These are phyloP conservation scores for Closterium sp. DNA, from an alignment of 139 green algal genomes.

Conservation along the genomic window DNA sequence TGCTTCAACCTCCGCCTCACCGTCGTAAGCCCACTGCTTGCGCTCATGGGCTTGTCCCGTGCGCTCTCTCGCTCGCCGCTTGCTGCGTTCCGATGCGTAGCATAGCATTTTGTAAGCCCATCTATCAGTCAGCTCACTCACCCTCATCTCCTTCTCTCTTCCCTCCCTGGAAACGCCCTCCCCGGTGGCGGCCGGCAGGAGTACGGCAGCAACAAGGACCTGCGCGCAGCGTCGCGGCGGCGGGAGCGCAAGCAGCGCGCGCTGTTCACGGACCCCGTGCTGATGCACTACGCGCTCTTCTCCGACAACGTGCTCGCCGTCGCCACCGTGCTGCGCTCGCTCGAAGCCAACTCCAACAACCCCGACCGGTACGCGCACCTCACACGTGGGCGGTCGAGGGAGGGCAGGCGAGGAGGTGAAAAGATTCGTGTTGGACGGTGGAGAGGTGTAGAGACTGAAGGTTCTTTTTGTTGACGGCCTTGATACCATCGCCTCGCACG, in stretches of 20 bases:
- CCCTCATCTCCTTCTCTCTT: not conserved
- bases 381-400: too few relatives aligned
- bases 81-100: too few relatives aligned
- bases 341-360: not conserved
- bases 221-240: not conserved
- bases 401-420: not conserved
- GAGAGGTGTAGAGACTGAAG: too few relatives aligned
- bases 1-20: conserved; percentile 19
- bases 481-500: too few relatives aligned
- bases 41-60: too few relatives aligned
- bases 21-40: not conserved
- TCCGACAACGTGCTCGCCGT: conserved; percentile 43
- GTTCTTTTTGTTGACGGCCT: too few relatives aligned
- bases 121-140: not conserved
- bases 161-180: not conserved
- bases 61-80: too few relatives aligned
- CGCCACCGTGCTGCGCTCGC: conserved; percentile 14
- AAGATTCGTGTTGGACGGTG: too few relatives aligned
- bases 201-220: not conserved
- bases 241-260: conserved; percentile 1
- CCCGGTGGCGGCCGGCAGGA: not conserved
- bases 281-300: conserved; percentile 33
- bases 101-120: too few relatives aligned
- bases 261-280: not conserved
- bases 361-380: not conserved